Conservation (phyloP, 345 rosid species). For the Moringa oleifera region DNA sequence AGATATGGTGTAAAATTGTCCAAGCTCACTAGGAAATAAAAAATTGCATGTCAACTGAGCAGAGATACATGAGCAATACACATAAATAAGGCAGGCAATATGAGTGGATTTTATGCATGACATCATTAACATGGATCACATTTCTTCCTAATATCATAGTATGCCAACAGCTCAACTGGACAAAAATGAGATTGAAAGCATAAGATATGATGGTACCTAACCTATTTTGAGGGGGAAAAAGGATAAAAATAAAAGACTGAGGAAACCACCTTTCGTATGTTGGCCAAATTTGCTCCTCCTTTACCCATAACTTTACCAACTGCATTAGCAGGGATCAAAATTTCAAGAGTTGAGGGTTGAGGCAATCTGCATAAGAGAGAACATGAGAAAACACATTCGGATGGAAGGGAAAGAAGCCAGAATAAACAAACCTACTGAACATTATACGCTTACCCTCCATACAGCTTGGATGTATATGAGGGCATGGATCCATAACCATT, state of each 20-base stretch:
- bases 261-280: slow-evolving; percentile 70
- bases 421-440: slow-evolving; percentile 3
- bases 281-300: slow-evolving; percentile 84
- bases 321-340: slow-evolving; percentile 79
- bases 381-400: slow-evolving; percentile 11
- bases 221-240: too few species aligned
- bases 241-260: background rate
- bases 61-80: background rate
- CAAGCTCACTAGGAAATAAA: background rate
- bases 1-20: background rate
- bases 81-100: background rate
- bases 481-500: slow-evolving; percentile 58
- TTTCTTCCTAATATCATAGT: background rate
- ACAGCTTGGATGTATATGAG: slow-evolving; percentile 64
- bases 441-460: slow-evolving; percentile 61
- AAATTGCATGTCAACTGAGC: too few species aligned
- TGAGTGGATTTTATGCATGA: too few species aligned
- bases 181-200: background rate
- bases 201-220: background rate
- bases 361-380: slow-evolving; percentile 39
- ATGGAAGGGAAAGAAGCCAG: background rate
- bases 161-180: too few species aligned
- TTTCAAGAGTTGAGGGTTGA: slow-evolving; percentile 54
- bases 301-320: slow-evolving; percentile 89
- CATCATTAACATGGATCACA: background rate